Evolutionary conservation across 208 protist species (phyloP).

Genomic region (Jaenimonas drosophilae): DNA sequence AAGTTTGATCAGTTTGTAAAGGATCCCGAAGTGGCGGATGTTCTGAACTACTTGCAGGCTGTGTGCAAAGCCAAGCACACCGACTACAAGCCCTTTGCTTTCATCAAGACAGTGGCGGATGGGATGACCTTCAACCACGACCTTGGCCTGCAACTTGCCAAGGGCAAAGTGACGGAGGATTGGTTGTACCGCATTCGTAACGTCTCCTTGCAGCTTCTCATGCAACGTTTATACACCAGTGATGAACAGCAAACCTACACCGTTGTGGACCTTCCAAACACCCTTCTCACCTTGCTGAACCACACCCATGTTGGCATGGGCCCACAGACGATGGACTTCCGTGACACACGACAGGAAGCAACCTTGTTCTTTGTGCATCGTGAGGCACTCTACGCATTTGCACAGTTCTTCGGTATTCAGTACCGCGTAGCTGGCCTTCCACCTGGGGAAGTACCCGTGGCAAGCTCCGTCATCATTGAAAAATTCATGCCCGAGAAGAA

Average conservation of each 20-base stretch:
- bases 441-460: constrained; percentile 58
- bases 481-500: constrained; percentile 31
- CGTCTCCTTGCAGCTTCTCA: constrained; percentile 54
- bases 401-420: constrained; percentile 71
- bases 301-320: constrained; percentile 23
- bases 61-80: constrained; percentile 36
- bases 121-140: constrained; percentile 77
- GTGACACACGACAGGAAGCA: constrained; percentile 49
- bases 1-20: constrained; percentile 24
- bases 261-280: constrained; percentile 56
- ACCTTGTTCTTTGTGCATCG: constrained; percentile 78
- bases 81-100: constrained; percentile 21
- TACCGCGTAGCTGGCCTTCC: constrained; percentile 58
- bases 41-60: constrained; percentile 32
- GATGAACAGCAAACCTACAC: constrained; percentile 84
- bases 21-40: constrained; percentile 25
- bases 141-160: constrained; percentile 35
- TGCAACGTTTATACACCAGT: constrained; percentile 70
- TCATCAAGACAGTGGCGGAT: constrained; percentile 70
- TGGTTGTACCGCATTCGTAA: constrained; percentile 57
- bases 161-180: constrained; percentile 32
- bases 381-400: constrained; percentile 76
- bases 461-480: constrained; percentile 62
- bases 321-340: constrained; percentile 50
- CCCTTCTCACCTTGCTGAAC: constrained; percentile 36